A percentile compares a stretch with the other conserved stretches of the same genome.
phyloP scores from a whole-genome alignment of 2,329 filamentous ascomycete species.

The Fonsecaea multimorphosa region DNA sequence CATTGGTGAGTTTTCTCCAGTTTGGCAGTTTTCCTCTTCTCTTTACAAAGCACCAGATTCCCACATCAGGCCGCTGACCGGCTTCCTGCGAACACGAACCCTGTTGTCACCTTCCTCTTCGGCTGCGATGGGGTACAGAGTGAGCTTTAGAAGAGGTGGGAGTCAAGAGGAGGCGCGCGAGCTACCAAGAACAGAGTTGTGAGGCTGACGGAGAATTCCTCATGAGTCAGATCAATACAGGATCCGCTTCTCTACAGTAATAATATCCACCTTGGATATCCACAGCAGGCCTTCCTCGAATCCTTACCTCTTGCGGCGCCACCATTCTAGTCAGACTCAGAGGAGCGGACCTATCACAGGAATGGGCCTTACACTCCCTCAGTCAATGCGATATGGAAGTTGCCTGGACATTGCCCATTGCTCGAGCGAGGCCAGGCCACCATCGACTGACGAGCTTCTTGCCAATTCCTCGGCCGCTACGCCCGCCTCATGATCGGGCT shows the following conservation, averaged over 20 bases:
- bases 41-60: background rate
- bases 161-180: background rate
- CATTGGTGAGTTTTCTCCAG: background rate
- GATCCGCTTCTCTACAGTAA: background rate
- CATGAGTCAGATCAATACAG: constrained; percentile 8
- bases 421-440: background rate
- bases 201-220: background rate
- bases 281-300: background rate
- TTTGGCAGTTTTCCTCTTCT: background rate
- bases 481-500: background rate
- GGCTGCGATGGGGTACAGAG: background rate
- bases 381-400: background rate
- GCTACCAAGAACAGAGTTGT: no score
- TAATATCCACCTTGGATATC: background rate
- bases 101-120: background rate
- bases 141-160: background rate
- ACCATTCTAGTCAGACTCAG: background rate
- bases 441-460: background rate
- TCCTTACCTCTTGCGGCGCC: background rate
- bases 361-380: background rate
- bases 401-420: background rate
- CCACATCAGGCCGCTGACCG: background rate
- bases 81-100: background rate
- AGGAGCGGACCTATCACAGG: constrained; percentile 1
- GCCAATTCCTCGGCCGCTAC: background rate